Evolutionary conservation across 768 basidiomycete species (phyloP), one percentile per base, ranked within the genome.

Genomic region (Pleurotus tuoliensis): DNA sequence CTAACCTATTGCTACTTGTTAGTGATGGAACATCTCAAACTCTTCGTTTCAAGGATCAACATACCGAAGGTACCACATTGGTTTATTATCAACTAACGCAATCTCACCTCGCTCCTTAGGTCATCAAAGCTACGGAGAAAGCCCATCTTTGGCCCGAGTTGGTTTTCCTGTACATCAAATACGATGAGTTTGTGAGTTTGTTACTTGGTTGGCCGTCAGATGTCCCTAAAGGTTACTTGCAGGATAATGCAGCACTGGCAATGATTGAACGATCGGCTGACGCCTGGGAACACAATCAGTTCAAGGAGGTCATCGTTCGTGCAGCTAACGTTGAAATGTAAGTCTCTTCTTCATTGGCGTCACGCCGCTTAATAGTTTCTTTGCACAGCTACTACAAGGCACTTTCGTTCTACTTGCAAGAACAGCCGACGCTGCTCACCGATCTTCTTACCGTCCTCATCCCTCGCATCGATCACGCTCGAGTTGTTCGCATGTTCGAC

Each of bases 231-330:
- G 9, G 24, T 25, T 43, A 62, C 56, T 25, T 59, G 0, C 40
- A 93, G 85, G 97, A 98, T 69, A 98, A 99, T 66, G 96, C 97
- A 30, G 92, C 96, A 38, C 78, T 98, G 62, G 93, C 94, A 3
- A 99, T 98, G 95, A 98, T 98, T 69, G 97, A 99, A 70, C 88
- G 95, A 16, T 92, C 97, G 1, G 83, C 92, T n/a, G 94, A 97
- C 71, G 94, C 94, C 48, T 99, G 95, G 95, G 97, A 99, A 56
- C 97, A 99, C 76, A 95, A 93, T 66, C 96, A 98, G 71, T 99
- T 99, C 87, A 98, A 98, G 81, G 97, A 98, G 63, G 88, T 97
- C 56, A 82, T 97, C 55, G 92, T 98, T 66, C 91, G 95, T 58
- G 95, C 90, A 18, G 96, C 97, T 47, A 99, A 99, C 66, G 84